Evolutionary conservation across 805 yeast species (phyloP), one percentile per base, ranked within the genome.

Genomic region (Hanseniaspora mollemarum): DNA sequence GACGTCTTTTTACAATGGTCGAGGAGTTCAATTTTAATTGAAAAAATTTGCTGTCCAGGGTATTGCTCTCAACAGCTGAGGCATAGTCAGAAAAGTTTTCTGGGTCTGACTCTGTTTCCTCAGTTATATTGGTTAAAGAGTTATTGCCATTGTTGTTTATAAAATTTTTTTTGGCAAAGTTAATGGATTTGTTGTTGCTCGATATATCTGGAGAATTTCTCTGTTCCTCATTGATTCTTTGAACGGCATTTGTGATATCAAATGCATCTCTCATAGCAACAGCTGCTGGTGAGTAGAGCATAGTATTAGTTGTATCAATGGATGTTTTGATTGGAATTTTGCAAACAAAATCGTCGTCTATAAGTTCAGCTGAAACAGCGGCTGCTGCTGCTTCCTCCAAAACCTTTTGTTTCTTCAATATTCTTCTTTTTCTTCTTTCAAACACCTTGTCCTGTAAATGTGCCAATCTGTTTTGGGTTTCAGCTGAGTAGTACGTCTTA

Each of bases 231-330:
- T 80, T 84, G 68, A 75, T 74, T 59, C 95, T 78, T 61, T 85
- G 90, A 16, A 86, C 87, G 5, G 94, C 94, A 46, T 86, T 82
- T 26, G 87, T 80, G 8, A 86, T 78, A 59, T 86, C 94, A 63
- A 86, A 86, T 12, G 88, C 94, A 59, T 86, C 95, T 56, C 85
- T 78, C 65, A 86, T 73, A 0, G 87, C 86, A 44, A 80, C 82
- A 0, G 87, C 87, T 2, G 85, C 87, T 4, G 87, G 87, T 2
- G 82, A 76, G 59, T 76, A 78, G 52, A 73, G 51, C 25, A 63
- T 43, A 1, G 58, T 57, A 49, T 49, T 49, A 29, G 43, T 35
- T 9, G 42, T 42, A 16, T 49, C 52, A 10, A 42, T 22, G 10
- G 33, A 60, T 19, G 54, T 51, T 39, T 55, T 59, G 26, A 57